phyloP scores from a whole-genome alignment of 2,329 filamentous ascomycete genomes.

The Alternaria gansuensis region DNA sequence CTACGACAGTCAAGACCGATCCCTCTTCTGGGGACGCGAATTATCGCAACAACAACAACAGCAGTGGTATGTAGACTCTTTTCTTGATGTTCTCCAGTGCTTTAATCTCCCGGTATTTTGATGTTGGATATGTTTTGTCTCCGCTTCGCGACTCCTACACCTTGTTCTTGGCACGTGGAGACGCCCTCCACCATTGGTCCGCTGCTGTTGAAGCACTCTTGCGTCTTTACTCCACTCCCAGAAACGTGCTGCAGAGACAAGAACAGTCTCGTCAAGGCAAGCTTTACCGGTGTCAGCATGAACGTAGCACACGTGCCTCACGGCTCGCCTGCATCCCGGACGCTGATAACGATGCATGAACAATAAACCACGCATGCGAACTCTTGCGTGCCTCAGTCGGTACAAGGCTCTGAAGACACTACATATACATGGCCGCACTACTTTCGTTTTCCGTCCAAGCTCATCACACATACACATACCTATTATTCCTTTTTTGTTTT shows the following conservation, averaged over 20 bases:
- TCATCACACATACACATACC: constrained; percentile 36
- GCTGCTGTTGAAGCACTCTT: constrained; percentile 22
- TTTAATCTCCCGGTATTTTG: constrained; percentile 44
- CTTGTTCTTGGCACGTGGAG: constrained; percentile 31
- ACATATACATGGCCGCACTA: constrained; percentile 48
- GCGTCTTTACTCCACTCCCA: constrained; percentile 25
- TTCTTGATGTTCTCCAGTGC: constrained; percentile 33
- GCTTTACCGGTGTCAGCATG: constrained; percentile 35
- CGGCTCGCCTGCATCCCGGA: constrained; percentile 41
- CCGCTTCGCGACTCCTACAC: constrained; percentile 39
- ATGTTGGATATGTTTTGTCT: constrained; percentile 46
- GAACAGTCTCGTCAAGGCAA: constrained; percentile 43
- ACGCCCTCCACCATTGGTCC: constrained; percentile 33
- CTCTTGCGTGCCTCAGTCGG: constrained; percentile 21
- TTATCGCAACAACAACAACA: constrained; percentile 35
- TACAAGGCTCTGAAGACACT: constrained; percentile 26
- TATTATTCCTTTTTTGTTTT: constrained; percentile 41
- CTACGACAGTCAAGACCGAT: constrained; percentile 46
- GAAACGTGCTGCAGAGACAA: constrained; percentile 42
- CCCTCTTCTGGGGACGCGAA: constrained; percentile 41
- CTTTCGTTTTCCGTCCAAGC: constrained; percentile 37
- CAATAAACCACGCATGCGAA: constrained; percentile 21
- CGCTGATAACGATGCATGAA: constrained; percentile 38
- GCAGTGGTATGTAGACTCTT: constrained; percentile 46
- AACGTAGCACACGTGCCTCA: constrained; percentile 34